A percentile compares a stretch with the other conserved stretches of the same genome.
Conservation (phyloP, 1,284 basidiomycete genomes). For the Boletus semigastroideus region DNA sequence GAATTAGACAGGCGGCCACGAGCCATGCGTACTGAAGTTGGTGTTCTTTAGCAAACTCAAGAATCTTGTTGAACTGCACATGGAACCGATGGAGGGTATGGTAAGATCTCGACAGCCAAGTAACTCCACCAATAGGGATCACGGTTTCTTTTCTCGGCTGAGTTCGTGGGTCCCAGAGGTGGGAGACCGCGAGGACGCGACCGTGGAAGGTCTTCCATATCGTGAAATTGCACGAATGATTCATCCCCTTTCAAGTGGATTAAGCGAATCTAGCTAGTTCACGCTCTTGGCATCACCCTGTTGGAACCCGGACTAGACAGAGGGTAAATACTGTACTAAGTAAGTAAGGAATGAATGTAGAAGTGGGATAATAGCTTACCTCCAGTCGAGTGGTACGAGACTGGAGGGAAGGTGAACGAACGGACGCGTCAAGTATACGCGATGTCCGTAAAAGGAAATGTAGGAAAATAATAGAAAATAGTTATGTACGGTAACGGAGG, state of each 20-base stretch:
- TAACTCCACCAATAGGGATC: neutral
- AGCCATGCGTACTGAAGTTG: neutral
- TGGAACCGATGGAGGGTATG: neutral
- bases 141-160: neutral
- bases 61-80: neutral
- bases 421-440: too few species aligned
- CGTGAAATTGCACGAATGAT: neutral
- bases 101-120: neutral
- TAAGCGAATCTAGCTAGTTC: neutral
- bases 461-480: too few species aligned
- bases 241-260: neutral
- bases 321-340: too few species aligned
- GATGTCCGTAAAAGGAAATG: too few species aligned
- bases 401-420: too few species aligned
- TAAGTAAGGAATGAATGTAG: too few species aligned
- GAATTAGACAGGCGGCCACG: neutral
- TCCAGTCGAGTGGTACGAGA: too few species aligned
- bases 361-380: too few species aligned
- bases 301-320: too few species aligned
- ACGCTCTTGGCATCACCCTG: neutral
- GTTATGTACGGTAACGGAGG: too few species aligned
- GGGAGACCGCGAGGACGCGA: neutral
- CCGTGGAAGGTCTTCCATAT: neutral
- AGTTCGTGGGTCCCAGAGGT: neutral
- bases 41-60: neutral